These are phyloP conservation scores for Penicillium verhagenii DNA, from an alignment of 495 filamentous ascomycete species.

Conservation along the genomic window DNA sequence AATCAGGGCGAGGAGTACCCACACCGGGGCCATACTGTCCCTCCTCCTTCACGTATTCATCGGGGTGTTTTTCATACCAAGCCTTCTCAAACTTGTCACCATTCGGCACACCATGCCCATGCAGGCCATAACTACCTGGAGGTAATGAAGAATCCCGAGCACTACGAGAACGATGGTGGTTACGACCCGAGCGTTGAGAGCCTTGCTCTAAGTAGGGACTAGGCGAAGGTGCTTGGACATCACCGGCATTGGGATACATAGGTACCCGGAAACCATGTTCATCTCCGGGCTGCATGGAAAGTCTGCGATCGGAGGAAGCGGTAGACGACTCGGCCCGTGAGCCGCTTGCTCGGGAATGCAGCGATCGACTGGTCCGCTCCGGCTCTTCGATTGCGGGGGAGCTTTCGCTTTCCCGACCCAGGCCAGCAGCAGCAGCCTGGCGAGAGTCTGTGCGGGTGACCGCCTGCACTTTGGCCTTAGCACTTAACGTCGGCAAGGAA, in stretches of 20 bases:
- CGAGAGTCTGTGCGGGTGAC: slow-evolving; percentile 89
- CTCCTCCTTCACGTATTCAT: slow-evolving; percentile 71
- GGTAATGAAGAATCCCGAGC: slow-evolving; percentile 59
- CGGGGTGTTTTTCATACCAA: slow-evolving; percentile 89
- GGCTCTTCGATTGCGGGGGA: slow-evolving; percentile 60
- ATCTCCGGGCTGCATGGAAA: slow-evolving; percentile 55
- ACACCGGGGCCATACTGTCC: slow-evolving; percentile 64
- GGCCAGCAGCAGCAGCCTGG: slow-evolving; percentile 76
- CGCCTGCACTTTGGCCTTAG: slow-evolving; percentile 72
- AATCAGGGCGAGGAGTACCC: slow-evolving; percentile 69
- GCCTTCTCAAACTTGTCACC: slow-evolving; percentile 77
- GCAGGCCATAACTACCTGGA: slow-evolving; percentile 80
- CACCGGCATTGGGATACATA: slow-evolving; percentile 90
- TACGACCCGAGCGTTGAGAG: slow-evolving; percentile 56
- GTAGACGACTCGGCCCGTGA: slow-evolving; percentile 55
- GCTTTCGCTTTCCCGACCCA: slow-evolving; percentile 57
- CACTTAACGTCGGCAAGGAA: slow-evolving; percentile 71
- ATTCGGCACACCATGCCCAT: slow-evolving; percentile 71
- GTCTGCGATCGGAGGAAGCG: slow-evolving; percentile 49
- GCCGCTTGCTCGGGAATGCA: slow-evolving; percentile 44
- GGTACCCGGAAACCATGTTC: slow-evolving; percentile 92
- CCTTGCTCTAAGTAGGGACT: slow-evolving; percentile 56
- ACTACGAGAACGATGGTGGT: slow-evolving; percentile 67
- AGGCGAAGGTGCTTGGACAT: slow-evolving; percentile 94
- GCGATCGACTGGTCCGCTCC: slow-evolving; percentile 50